Base-by-base conservation (phyloP, 768 basidiomycete genomes). In the Cystobasidium onofrii region DNA sequence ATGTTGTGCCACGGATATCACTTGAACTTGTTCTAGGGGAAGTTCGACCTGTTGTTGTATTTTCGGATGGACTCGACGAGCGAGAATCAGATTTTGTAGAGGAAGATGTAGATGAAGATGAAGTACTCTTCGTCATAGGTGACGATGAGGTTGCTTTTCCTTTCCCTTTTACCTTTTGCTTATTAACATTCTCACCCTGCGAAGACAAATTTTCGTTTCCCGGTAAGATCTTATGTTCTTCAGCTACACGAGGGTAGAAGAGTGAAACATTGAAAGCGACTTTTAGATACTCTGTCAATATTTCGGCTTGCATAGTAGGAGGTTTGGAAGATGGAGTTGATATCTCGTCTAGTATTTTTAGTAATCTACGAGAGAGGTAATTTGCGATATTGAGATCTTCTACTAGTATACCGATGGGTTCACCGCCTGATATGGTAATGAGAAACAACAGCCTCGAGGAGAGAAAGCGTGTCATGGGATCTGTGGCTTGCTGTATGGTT, bases 191-290 rank as follows among this genome's bases (percentile, higher is more conserved):
- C 6, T 34, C 9, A 60, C 57, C 29, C 10, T 60, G 27, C 15
- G 29, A 13, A 20, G 6, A 20, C 46, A 50, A 50, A 12, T 7
- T 50, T 17, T 50, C 46, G n/a, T 50, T 50, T 50, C 46, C 46
- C 39, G 39, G 46, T 60, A 6, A 12, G 57, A 6, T 60, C 57
- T 60, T 27, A 33, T 7, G 36, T 27, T 60, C 57, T 60, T 27
- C 17, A 33, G 27, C 12, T 27, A 41, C 55, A 0, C 76, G 74
- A 0, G 76, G 64, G 69, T 76, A 78, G 52, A 78, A 77, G 3
- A 78, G 73, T 71, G 77, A 75, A 27, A 79, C 73, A 69, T 74
- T 78, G 77, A 77, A 79, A 1, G 70, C 63, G 66, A 78, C 72
- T 74, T 79, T 79, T 73, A 79, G 75, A 71, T 78, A 75, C 50